A percentile compares a stretch with the other conserved stretches of the same genome.
Conservation (phyloP, 2,329 filamentous ascomycete genomes). For the Epichloe elymi region DNA sequence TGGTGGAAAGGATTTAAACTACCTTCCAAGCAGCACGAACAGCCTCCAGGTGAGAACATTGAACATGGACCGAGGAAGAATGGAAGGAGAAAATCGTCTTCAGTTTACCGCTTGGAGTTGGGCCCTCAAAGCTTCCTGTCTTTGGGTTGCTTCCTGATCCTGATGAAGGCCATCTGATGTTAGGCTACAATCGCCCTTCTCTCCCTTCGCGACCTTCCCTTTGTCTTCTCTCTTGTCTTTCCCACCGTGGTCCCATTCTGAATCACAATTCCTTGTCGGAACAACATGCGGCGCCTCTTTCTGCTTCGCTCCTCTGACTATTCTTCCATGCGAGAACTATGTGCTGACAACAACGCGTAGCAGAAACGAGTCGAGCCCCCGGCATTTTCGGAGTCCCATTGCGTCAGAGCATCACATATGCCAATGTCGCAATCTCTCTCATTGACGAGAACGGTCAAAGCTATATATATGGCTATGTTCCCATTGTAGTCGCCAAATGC, state of each 20-base stretch:
- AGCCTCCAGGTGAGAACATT: conserved; percentile 32
- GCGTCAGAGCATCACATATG: conserved; percentile 89
- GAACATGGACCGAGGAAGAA: not conserved
- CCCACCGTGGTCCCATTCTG: not conserved
- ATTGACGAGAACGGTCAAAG: conserved; percentile 85
- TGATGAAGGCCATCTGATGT: too few species aligned
- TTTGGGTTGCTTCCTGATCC: too few species aligned
- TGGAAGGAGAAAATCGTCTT: too few species aligned
- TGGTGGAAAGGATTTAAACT: conserved; percentile 98
- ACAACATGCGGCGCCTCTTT: not conserved
- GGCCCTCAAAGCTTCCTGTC: not conserved
- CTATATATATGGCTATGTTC: conserved; percentile 97
- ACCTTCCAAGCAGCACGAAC: conserved; percentile 41
- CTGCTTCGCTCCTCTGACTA: not conserved
- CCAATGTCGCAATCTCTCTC: conserved; percentile 94
- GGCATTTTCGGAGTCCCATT: conserved; percentile 93
- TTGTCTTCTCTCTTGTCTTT: not conserved
- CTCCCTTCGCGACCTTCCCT: too few species aligned
- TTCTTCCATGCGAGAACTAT: not conserved
- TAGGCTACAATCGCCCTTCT: too few species aligned
- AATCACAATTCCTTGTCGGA: not conserved
- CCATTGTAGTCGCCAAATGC: conserved; percentile 96
- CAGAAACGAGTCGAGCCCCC: conserved; percentile 36
- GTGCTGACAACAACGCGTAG: not conserved
- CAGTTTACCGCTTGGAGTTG: not conserved